Conservation (phyloP, 2,329 filamentous ascomycete species). For the Pyrenophora tritici-repentis region DNA sequence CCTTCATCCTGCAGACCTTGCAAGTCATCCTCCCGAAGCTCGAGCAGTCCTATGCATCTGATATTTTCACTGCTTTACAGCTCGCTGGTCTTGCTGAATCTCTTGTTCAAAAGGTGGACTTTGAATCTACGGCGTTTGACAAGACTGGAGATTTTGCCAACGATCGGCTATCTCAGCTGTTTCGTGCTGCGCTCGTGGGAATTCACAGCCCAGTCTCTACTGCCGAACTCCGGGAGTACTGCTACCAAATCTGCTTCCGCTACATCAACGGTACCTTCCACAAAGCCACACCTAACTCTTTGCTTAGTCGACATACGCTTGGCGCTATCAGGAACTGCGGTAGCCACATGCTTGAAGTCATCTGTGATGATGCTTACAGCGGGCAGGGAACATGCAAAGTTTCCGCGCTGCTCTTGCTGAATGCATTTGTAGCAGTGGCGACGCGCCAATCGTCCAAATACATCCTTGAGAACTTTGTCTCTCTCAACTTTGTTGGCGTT, state of each 20-base stretch:
- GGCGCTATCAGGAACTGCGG: constrained; percentile 80
- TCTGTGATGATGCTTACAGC: constrained; percentile 92
- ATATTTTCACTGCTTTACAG: constrained; percentile 72
- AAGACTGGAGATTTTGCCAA: constrained; percentile 72
- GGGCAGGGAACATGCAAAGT: constrained; percentile 82
- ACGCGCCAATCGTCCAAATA: constrained; percentile 72
- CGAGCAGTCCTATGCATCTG: constrained; percentile 73
- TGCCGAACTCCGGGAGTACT: constrained; percentile 75
- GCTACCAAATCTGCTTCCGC: constrained; percentile 90
- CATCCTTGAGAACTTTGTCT: constrained; percentile 78
- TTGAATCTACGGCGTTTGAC: constrained; percentile 54
- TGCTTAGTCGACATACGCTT: constrained; percentile 56
- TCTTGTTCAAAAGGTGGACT: constrained; percentile 72
- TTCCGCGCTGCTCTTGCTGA: constrained; percentile 82
- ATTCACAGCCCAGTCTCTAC: constrained; percentile 75
- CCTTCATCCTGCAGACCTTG: constrained; percentile 82
- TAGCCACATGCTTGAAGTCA: constrained; percentile 78
- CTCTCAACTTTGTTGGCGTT: constrained; percentile 88
- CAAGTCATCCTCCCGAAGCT: constrained; percentile 88
- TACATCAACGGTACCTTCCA: constrained; percentile 73
- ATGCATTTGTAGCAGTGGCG: constrained; percentile 74
- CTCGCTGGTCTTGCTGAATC: constrained; percentile 77
- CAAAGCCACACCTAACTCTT: constrained; percentile 47
- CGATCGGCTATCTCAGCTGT: constrained; percentile 88
- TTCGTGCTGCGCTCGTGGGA: constrained; percentile 82